A percentile compares a stretch with the other conserved stretches of the same genome.
Evolutionary conservation across 2,329 filamentous ascomycete species (phyloP).

Genomic region (Talaromyces sp.): DNA sequence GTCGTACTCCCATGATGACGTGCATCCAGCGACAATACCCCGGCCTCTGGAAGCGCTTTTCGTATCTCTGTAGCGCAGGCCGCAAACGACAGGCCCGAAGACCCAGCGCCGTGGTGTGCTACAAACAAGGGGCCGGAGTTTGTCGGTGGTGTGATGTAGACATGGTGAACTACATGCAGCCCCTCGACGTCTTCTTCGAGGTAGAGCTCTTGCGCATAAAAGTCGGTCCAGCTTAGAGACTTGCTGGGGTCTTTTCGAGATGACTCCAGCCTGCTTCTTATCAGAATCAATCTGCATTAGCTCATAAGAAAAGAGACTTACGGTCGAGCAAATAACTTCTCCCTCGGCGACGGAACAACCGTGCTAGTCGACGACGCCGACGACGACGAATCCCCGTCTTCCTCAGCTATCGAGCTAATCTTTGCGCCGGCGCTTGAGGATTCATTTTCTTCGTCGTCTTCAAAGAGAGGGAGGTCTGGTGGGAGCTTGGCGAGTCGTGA

Average conservation of each 20-base stretch:
- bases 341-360: slow-evolving; percentile 71
- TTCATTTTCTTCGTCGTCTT: slow-evolving; percentile 28
- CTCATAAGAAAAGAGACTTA: slow-evolving; percentile 33
- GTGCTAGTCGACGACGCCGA: slow-evolving; percentile 92
- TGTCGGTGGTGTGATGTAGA: slow-evolving; percentile 74
- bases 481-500: slow-evolving; percentile 61
- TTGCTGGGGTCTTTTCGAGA: slow-evolving; percentile 50
- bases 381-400: slow-evolving; percentile 54
- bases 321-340: slow-evolving; percentile 68
- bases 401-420: slow-evolving; percentile 29
- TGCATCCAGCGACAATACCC: slow-evolving; percentile 78
- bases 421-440: slow-evolving; percentile 19
- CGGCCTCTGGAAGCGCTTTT: slow-evolving; percentile 69
- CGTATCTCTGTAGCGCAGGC: slow-evolving; percentile 71
- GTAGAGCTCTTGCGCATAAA: slow-evolving; percentile 82
- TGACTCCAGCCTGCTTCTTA: background rate
- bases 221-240: slow-evolving; percentile 77
- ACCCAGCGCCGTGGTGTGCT: slow-evolving; percentile 90
- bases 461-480: slow-evolving; percentile 45
- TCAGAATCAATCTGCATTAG: background rate
- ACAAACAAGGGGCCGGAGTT: slow-evolving; percentile 77
- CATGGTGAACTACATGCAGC: slow-evolving; percentile 63
- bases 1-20: slow-evolving; percentile 73
- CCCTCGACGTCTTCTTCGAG: slow-evolving; percentile 42
- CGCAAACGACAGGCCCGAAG: slow-evolving; percentile 87